Conservation (phyloP, 2,329 filamentous ascomycete genomes). For the Xylaria sp. region DNA sequence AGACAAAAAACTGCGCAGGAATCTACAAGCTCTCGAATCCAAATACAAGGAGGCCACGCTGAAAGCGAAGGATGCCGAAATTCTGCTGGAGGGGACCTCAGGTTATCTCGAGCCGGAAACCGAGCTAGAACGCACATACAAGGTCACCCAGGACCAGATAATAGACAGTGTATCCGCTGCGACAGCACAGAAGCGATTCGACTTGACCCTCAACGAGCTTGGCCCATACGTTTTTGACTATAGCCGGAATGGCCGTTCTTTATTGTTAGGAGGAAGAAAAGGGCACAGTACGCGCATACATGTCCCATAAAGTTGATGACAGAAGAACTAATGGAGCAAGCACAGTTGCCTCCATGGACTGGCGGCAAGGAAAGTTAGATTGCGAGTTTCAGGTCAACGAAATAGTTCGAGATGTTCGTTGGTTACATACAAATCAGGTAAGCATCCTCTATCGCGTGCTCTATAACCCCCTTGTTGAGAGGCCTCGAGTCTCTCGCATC, state of each 20-base stretch:
- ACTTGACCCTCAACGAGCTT: constrained; percentile 82
- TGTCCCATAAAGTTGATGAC: no score
- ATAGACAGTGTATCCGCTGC: constrained; percentile 77
- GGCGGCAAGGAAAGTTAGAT: constrained; percentile 88
- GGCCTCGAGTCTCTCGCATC: neutral
- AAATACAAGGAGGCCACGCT: constrained; percentile 85
- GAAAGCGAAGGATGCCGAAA: constrained; percentile 93
- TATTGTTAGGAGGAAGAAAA: constrained; percentile 88
- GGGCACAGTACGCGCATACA: constrained; percentile 68
- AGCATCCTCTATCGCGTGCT: neutral
- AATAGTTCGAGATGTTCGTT: constrained; percentile 88
- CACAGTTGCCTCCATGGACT: constrained; percentile 88
- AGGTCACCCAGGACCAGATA: constrained; percentile 90
- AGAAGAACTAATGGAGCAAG: constrained; percentile 23
- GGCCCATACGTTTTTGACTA: constrained; percentile 93
- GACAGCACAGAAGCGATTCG: constrained; percentile 92
- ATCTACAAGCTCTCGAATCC: constrained; percentile 79
- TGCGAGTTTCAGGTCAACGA: constrained; percentile 93
- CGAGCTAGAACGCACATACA: constrained; percentile 91
- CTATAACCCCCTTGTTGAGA: neutral
- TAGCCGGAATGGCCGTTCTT: constrained; percentile 85
- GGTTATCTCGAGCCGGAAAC: constrained; percentile 90
- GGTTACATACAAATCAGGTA: constrained; percentile 80
- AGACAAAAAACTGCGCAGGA: constrained; percentile 90
- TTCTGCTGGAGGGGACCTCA: constrained; percentile 84